Evolutionary conservation across 2,329 filamentous ascomycete species (phyloP).

Genomic region (Cladosporium phlei): DNA sequence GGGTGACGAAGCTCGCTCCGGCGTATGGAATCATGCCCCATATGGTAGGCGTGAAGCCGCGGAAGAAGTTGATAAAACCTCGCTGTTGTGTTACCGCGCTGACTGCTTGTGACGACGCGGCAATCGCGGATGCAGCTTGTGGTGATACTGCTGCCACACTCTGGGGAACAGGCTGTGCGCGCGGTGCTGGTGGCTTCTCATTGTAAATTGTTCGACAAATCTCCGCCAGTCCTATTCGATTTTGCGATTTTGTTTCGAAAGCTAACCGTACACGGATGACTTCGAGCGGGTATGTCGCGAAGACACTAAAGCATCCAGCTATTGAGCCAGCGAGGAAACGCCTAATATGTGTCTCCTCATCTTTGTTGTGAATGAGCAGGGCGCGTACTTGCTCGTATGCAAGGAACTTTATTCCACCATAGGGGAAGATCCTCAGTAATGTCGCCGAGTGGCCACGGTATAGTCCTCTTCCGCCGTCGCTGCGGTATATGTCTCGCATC

Average conservation of each 20-base stretch:
- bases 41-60: slow-evolving; percentile 84
- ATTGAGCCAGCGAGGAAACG: slow-evolving; percentile 69
- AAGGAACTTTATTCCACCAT: slow-evolving; percentile 95
- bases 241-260: slow-evolving; percentile 80
- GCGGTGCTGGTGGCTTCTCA: slow-evolving; percentile 52
- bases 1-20: slow-evolving; percentile 89
- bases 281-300: slow-evolving; percentile 93
- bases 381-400: slow-evolving; percentile 94
- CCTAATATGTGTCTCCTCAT: slow-evolving; percentile 75
- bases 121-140: slow-evolving; percentile 37
- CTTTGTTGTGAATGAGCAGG: slow-evolving; percentile 63
- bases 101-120: slow-evolving; percentile 42
- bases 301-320: slow-evolving; percentile 84
- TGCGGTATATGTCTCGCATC: slow-evolving; percentile 73
- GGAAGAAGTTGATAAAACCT: slow-evolving; percentile 86
- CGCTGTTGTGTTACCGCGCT: slow-evolving; percentile 55
- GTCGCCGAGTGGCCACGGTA: slow-evolving; percentile 95
- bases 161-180: background rate
- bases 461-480: slow-evolving; percentile 70
- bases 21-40: slow-evolving; percentile 96
- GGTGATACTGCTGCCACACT: slow-evolving; percentile 17
- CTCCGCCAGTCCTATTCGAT: slow-evolving; percentile 63
- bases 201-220: slow-evolving; percentile 85
- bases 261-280: slow-evolving; percentile 87
- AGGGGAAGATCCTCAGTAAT: slow-evolving; percentile 89